These are phyloP conservation scores for Luffa acutangula DNA, from an alignment of 306 rosid genomes.

Conservation along the genomic window DNA sequence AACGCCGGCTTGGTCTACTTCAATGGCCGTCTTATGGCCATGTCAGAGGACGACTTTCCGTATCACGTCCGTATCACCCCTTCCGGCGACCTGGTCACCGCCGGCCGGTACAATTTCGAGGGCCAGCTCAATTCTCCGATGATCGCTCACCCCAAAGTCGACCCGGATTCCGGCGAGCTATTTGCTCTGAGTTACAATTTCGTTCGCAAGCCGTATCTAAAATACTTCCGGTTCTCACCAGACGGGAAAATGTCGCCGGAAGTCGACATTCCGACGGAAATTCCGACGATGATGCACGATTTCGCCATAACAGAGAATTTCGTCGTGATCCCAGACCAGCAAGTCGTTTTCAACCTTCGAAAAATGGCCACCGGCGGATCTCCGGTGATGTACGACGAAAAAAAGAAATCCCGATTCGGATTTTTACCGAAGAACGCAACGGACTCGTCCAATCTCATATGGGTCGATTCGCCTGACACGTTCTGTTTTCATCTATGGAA, in stretches of 20 bases:
- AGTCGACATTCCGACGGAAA: background rate
- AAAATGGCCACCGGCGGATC: background rate
- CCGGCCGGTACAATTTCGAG: background rate
- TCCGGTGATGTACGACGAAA: background rate
- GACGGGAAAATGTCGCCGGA: background rate
- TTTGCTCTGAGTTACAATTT: background rate
- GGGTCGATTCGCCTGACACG: background rate
- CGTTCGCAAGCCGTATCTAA: background rate
- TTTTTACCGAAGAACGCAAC: background rate
- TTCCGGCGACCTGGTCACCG: background rate
- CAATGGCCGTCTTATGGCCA: background rate
- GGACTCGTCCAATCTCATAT: background rate
- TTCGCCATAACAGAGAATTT: conserved; percentile 8
- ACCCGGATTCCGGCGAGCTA: background rate
- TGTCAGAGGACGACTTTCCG: conserved; percentile 2
- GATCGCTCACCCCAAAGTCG: conserved; percentile 7
- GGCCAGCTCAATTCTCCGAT: background rate
- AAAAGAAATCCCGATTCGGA: conserved; percentile 4
- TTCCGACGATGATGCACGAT: conserved; percentile 4
- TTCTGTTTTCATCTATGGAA: conserved; percentile 7
- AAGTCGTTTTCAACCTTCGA: background rate
- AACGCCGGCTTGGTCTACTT: background rate
- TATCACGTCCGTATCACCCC: background rate
- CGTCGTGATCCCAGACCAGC: conserved; percentile 1
- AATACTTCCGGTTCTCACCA: background rate